Evolutionary conservation across 2,329 filamentous ascomycete genomes (phyloP), one percentile per base, ranked within the genome.

Genomic region (Colletotrichum tropicicola): DNA sequence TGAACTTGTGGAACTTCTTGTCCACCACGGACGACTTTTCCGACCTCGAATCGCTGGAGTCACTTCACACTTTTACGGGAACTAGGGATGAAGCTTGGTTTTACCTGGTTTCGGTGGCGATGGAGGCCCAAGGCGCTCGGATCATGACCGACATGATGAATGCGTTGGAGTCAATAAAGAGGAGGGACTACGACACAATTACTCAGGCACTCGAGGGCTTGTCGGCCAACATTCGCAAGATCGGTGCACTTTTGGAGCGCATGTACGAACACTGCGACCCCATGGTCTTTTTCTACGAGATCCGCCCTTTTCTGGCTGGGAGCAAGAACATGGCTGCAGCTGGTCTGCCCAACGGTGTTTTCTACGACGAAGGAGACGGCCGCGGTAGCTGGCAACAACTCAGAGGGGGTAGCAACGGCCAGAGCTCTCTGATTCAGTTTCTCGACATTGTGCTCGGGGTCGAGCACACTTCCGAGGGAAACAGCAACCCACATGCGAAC

Each of bases 51-150:
- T 89, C 91, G 53, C 82, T 98, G 10, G 82, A 85, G 19, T 91
- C 90, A 0, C 83, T 94, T 9, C 86, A 91, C 73, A 97, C 94
- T 12, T 96, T 97, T 72, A 98, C 94, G 5, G 94, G 93, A 25
- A 96, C 93, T 7, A 80, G 91, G 53, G 94, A 97, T 70, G 95
- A 98, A 78, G 93, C 94, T 71, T 98, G 95, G 95, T 98, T 98
- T 79, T 94, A 94, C 70, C 83, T 96, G 37, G 86, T 98, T 66
- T 97, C 93, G 1, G 91, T 96, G 1, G 94, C 94, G 17, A 97
- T 98, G 75, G 95, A 98, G 79, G 91, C 93, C 32, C 86, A 89
- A 48, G 93, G 91, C 0, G 94, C 90, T 0, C 82, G 85, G 0
- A 87, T 93, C 32, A 89, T 98, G 62, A 91, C 92, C 0, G 77